These are phyloP conservation scores for Tolypocladium tundrense DNA, from an alignment of 2,329 filamentous ascomycete genomes.

Conservation along the genomic window DNA sequence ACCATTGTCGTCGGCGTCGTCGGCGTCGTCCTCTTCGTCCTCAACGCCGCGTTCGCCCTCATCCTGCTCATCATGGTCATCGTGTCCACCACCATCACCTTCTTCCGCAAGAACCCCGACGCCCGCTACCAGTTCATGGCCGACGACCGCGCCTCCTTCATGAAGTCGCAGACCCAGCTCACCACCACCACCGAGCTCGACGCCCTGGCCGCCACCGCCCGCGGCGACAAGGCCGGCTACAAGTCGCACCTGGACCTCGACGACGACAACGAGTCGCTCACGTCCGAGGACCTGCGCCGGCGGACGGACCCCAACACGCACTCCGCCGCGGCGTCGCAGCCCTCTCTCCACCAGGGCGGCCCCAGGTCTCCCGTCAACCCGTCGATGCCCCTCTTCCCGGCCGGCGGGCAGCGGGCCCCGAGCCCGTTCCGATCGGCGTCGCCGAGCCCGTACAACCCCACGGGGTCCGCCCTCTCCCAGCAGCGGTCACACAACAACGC, in stretches of 20 bases:
- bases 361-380: conserved; percentile 27
- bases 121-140: conserved; percentile 93
- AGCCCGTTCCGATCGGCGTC: conserved; percentile 25
- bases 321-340: conserved; percentile 16
- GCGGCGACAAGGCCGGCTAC: conserved; percentile 61
- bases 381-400: conserved; percentile 32
- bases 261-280: conserved; percentile 30
- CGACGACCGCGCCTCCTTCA: conserved; percentile 91
- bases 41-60: conserved; percentile 75
- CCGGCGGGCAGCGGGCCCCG: conserved; percentile 21
- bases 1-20: conserved; percentile 76
- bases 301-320: conserved; percentile 15
- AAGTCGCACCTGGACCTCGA: conserved; percentile 27
- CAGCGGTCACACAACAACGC: conserved; percentile 20
- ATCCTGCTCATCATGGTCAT: conserved; percentile 73
- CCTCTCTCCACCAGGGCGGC: conserved; percentile 15
- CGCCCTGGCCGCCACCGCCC: conserved; percentile 77
- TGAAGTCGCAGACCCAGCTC: conserved; percentile 86
- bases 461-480: conserved; percentile 10
- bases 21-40: conserved; percentile 79
- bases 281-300: conserved; percentile 26
- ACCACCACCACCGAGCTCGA: conserved; percentile 74
- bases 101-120: conserved; percentile 89
- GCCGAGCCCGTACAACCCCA: conserved; percentile 21
- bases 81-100: conserved; percentile 52